Base-by-base conservation (phyloP, 352 stramenopile species). In the Phytophthora fragariaefolia region DNA sequence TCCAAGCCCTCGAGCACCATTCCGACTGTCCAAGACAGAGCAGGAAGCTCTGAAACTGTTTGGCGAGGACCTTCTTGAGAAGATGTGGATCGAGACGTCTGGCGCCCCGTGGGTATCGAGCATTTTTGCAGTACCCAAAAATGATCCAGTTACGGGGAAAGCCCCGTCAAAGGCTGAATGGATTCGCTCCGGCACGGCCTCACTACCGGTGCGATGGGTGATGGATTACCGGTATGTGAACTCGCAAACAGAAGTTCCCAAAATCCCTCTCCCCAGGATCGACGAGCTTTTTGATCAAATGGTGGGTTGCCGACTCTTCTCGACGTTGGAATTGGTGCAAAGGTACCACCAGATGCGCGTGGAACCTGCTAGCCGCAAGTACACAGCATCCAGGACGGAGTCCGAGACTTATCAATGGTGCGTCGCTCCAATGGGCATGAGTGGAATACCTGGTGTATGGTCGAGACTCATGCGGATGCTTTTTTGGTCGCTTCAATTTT, bases 361-460 rank as follows among this genome's bases (percentile, higher is more conserved):
- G 3, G 49, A 30, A 12, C 26, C 24, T 50, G 17, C 6, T 0
- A 54, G 23, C 12, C 36, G 28, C 15, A 46, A 69, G 48, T 83
- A 73, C 20, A 80, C 72, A 1, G 67, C 77, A 3, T 82, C 81
- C 24, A 52, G 74, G 1, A 73, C 62, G 8, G 28, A 74, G 28
- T 43, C 54, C 0, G 71, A 85, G 38, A 80, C 57, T 2, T 78
- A 79, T 36, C 65, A 85, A 13, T 85, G 73, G 70, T 72, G 60
- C 30, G 68, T 81, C 3, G 74, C 59, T 9, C 74, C 68, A 0
- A 85, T 85, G 67, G 69, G 71, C 15, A 4, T 85, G 0, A 34
- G 22, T 10, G 72, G 74, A 12, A 83, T 83, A 63, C 71, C 74
- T 0, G 71, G 77, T n/a, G 59, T 72, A 4, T 85, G 71, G 74